Percentiles rank a stretch among this genome's conserved stretches.
Conservation (phyloP, 345 rosid species). For the Draba incana region DNA sequence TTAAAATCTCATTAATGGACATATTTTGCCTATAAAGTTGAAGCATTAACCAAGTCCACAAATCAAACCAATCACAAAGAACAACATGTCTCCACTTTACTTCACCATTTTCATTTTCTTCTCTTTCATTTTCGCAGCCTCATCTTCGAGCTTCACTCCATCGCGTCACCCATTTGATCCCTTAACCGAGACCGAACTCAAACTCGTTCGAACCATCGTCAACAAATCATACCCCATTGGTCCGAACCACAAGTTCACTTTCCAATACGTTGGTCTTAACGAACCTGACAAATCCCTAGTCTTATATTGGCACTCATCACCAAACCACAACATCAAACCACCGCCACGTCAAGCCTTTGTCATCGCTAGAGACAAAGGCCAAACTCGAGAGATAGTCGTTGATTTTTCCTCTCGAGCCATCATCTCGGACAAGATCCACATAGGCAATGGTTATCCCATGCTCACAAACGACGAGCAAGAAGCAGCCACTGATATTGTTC, state of each 20-base stretch:
- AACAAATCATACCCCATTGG: slow-evolving; percentile 34
- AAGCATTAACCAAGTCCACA: slow-evolving; percentile 1
- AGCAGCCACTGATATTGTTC: slow-evolving; percentile 47
- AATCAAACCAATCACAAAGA: slow-evolving; percentile 21
- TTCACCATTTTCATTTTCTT: slow-evolving; percentile 27
- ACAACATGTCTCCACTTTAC: slow-evolving; percentile 32
- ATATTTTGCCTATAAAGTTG: slow-evolving; percentile 23
- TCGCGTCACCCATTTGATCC: slow-evolving; percentile 71
- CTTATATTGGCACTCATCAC: slow-evolving; percentile 52
- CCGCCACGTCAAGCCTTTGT: slow-evolving; percentile 60
- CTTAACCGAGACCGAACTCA: slow-evolving; percentile 58
- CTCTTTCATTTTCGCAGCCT: slow-evolving; percentile 16
- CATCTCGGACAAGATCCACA: slow-evolving; percentile 44
- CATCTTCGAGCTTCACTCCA: slow-evolving; percentile 39
- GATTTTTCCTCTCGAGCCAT: slow-evolving; percentile 51
- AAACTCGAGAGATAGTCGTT: slow-evolving; percentile 52
- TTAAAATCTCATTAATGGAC: background rate
- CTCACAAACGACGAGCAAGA: slow-evolving; percentile 53
- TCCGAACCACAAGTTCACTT: slow-evolving; percentile 52
- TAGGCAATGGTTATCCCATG: slow-evolving; percentile 67
- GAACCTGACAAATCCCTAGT: slow-evolving; percentile 69
- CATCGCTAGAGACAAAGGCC: slow-evolving; percentile 51
- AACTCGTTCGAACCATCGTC: slow-evolving; percentile 47
- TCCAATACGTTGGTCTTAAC: slow-evolving; percentile 65
- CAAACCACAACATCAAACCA: slow-evolving; percentile 20